Conservation (phyloP, 805 yeast species). For the Candida golubevii region DNA sequence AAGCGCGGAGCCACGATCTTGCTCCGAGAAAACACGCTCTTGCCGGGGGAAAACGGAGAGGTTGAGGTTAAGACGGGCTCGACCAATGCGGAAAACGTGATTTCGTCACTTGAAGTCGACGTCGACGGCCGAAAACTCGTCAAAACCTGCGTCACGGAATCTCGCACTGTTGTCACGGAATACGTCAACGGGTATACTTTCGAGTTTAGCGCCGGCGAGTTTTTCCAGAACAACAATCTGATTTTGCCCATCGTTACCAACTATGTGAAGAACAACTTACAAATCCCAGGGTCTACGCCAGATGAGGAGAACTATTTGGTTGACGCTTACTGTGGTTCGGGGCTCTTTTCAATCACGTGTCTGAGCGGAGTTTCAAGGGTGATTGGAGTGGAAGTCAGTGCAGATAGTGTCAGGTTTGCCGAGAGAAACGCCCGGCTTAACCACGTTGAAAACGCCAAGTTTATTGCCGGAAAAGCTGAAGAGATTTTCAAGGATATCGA, state of each 20-base stretch:
- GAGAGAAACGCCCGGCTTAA: conserved; percentile 73
- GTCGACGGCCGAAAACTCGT: conserved; percentile 30
- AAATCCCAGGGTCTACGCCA: conserved; percentile 30
- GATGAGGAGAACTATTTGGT: conserved; percentile 58
- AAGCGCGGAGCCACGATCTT: conserved; percentile 85
- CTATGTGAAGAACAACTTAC: conserved; percentile 71
- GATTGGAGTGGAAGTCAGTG: conserved; percentile 90
- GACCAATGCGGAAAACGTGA: conserved; percentile 28
- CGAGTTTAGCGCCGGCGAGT: conserved; percentile 90
- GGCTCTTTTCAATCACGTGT: conserved; percentile 85
- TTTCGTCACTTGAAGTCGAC: conserved; percentile 24
- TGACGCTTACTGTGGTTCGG: conserved; percentile 96
- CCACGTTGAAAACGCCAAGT: conserved; percentile 70
- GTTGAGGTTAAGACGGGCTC: conserved; percentile 41
- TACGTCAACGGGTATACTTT: conserved; percentile 70
- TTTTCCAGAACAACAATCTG: conserved; percentile 90
- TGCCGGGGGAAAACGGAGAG: conserved; percentile 25
- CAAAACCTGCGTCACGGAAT: conserved; percentile 74
- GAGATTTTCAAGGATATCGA: conserved; percentile 75
- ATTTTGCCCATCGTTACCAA: conserved; percentile 79
- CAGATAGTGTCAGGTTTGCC: conserved; percentile 88
- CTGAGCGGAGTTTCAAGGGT: conserved; percentile 77
- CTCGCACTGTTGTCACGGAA: conserved; percentile 77
- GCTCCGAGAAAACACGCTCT: conserved; percentile 70
- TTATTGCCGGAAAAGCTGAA: conserved; percentile 91